A percentile compares a stretch with the other conserved stretches of the same genome.
phyloP scores from a whole-genome alignment of 768 basidiomycete genomes.

The Leucocoprinus leucothites region DNA sequence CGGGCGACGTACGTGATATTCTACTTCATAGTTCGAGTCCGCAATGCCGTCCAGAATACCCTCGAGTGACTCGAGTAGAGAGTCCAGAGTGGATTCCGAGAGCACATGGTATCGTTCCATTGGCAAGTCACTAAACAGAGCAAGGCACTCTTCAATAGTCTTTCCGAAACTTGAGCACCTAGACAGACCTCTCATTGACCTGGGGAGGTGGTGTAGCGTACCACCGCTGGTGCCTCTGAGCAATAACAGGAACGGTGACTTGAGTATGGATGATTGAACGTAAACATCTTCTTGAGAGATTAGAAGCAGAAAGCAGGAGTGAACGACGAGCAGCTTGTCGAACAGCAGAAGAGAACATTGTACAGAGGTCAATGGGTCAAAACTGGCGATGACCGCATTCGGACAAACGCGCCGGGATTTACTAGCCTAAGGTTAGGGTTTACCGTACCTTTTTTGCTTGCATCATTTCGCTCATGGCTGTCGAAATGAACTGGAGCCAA shows the following conservation, averaged over 20 bases:
- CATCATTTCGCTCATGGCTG: too few relatives aligned
- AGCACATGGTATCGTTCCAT: conserved; percentile 66
- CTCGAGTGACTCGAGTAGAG: conserved; percentile 73
- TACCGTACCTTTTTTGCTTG: too few relatives aligned
- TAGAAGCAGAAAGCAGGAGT: conserved; percentile 5
- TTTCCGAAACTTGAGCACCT: neutral
- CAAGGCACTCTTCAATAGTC: neutral
- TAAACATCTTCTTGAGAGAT: neutral
- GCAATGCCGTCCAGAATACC: conserved; percentile 58
- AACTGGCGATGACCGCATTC: neutral
- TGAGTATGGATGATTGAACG: neutral
- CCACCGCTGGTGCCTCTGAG: conserved; percentile 24
- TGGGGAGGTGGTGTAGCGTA: conserved; percentile 57
- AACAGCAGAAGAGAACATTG: conserved; percentile 25
- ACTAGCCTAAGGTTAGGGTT: neutral
- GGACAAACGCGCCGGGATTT: neutral
- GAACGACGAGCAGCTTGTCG: conserved; percentile 24
- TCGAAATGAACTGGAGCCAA: too few relatives aligned
- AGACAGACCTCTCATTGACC: conserved; percentile 51
- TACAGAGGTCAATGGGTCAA: neutral
- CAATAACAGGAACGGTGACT: neutral
- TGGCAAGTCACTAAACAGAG: conserved; percentile 38
- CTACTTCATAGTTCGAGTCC: conserved; percentile 70
- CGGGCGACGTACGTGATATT: conserved; percentile 68
- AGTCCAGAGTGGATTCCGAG: conserved; percentile 77